Evolutionary conservation across 495 filamentous ascomycete genomes (phyloP).

Genomic region (Aspergillus biplanus): DNA sequence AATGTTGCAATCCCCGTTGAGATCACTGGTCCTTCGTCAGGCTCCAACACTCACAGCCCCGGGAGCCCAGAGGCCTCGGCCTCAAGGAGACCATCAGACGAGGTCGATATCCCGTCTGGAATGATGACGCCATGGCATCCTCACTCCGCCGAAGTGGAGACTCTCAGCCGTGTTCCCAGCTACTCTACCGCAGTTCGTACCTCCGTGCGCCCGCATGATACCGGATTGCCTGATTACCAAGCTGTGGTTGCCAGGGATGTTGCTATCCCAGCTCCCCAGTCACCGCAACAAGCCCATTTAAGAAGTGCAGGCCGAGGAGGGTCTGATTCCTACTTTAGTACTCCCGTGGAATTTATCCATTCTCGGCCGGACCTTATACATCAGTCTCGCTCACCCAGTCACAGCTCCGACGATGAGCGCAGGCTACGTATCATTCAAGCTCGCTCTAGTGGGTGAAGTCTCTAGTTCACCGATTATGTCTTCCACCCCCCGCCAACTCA

Average conservation of each 20-base stretch:
- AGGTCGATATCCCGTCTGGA: conserved; percentile 52
- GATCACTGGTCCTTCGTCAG: conserved; percentile 33
- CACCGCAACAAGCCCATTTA: conserved; percentile 47
- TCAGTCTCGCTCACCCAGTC: conserved; percentile 28
- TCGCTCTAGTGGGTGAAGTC: conserved; percentile 29
- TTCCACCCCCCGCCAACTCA: too few relatives aligned
- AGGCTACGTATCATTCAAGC: conserved; percentile 47
- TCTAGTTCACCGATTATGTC: too few relatives aligned
- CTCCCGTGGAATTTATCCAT: conserved; percentile 39
- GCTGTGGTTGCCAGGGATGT: conserved; percentile 45
- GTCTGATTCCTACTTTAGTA: conserved; percentile 20
- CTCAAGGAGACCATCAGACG: conserved; percentile 66
- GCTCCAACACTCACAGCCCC: conserved; percentile 43
- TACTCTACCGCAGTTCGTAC: conserved; percentile 76
- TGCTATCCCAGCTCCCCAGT: conserved; percentile 36
- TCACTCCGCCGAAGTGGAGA: conserved; percentile 64
- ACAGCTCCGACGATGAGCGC: conserved; percentile 43
- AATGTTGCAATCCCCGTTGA: conserved; percentile 35
- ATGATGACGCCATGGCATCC: conserved; percentile 64
- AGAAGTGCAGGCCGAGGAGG: conserved; percentile 38
- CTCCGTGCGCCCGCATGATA: conserved; percentile 53
- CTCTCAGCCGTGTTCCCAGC: conserved; percentile 75
- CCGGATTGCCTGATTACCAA: conserved; percentile 56
- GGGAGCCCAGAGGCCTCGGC: conserved; percentile 45
- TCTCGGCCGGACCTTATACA: conserved; percentile 33